These are phyloP conservation scores for Coriolopsis trogii DNA, from an alignment of 1,284 basidiomycete species.

Conservation along the genomic window DNA sequence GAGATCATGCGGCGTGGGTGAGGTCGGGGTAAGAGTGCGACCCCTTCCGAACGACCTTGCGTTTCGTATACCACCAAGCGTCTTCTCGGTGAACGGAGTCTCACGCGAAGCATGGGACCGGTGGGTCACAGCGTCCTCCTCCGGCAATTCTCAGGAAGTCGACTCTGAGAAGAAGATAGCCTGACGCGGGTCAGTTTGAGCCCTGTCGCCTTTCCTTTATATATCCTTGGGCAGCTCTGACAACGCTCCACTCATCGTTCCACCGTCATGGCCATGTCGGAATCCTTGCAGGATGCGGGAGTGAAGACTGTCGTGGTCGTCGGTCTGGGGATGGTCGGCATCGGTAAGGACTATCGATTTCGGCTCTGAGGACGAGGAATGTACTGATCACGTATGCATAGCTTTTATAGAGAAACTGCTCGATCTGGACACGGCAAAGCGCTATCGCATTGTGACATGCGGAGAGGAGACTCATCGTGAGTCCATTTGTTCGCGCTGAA, in stretches of 20 bases:
- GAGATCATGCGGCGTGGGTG: no score
- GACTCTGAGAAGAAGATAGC: no score
- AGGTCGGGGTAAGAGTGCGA: no score
- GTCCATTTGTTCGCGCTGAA: no score
- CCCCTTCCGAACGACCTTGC: no score
- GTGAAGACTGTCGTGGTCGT: slow-evolving; percentile 50
- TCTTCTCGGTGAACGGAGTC: no score
- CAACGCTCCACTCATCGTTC: no score
- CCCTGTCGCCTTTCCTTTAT: not conserved
- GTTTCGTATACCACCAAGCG: no score
- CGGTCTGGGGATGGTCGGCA: slow-evolving; percentile 73
- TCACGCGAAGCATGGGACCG: no score
- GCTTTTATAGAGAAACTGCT: slow-evolving; percentile 73
- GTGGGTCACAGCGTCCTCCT: no score
- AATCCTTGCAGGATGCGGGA: not conserved
- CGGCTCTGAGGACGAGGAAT: not conserved
- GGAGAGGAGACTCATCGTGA: slow-evolving; percentile 52
- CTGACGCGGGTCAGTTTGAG: not conserved
- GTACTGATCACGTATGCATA: not conserved
- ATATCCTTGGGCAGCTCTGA: no score
- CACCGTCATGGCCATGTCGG: not conserved
- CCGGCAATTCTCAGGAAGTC: no score
- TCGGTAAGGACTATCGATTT: slow-evolving; percentile 43
- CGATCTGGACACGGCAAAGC: slow-evolving; percentile 49
- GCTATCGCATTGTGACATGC: slow-evolving; percentile 62